phyloP scores from a whole-genome alignment of 164 flowering plant genomes.

The Chloranthus sessilifolius region DNA sequence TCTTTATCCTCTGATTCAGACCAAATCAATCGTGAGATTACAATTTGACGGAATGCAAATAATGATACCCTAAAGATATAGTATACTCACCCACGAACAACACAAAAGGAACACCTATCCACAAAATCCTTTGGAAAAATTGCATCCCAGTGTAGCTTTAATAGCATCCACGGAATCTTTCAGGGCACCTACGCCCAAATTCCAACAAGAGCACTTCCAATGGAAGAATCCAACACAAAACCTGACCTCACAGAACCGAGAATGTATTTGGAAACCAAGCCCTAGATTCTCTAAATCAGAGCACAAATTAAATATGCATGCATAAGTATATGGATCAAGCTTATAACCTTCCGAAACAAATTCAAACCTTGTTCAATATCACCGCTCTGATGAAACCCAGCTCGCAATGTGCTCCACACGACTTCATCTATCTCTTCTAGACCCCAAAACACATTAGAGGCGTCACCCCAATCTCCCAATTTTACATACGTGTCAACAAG shows the following conservation, averaged over 20 bases:
- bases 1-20: no score
- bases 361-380: constrained; percentile 10
- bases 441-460: constrained; percentile 13
- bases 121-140: no score
- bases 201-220: constrained; percentile 21
- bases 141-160: no score
- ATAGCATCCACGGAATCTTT: no score
- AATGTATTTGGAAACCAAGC: constrained; percentile 26
- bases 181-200: no score
- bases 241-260: constrained; percentile 17
- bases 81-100: no score
- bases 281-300: constrained; percentile 6
- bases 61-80: no score
- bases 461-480: constrained; percentile 30
- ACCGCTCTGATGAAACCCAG: constrained; percentile 18
- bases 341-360: constrained; percentile 14
- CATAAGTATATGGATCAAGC: constrained; percentile 19
- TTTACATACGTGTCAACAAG: constrained; percentile 46
- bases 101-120: no score
- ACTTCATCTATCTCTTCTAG: constrained; percentile 8
- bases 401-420: constrained; percentile 19
- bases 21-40: no score
- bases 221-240: constrained; percentile 15
- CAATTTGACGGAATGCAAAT: no score
- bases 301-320: constrained; percentile 18